Conservation (phyloP, 805 yeast genomes). For the Yamadazyma laniorum region DNA sequence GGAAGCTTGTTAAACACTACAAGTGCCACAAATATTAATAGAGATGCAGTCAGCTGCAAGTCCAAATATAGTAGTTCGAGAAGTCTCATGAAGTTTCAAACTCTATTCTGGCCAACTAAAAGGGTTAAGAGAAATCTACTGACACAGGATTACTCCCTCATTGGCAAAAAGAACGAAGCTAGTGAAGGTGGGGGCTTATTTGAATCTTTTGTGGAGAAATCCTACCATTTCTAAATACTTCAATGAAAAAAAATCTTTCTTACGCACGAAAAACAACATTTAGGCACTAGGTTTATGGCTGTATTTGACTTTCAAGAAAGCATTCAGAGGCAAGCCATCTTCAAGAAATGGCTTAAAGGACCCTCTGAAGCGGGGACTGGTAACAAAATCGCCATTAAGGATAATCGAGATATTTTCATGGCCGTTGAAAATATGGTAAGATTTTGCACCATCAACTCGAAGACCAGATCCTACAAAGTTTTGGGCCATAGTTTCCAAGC, state of each 20-base stretch:
- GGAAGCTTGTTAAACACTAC: constrained; percentile 5
- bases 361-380: constrained; percentile 1
- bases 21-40: not conserved
- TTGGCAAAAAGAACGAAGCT: no score
- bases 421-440: constrained; percentile 33
- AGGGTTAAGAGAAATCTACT: no score
- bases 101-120: no score
- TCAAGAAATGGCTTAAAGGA: constrained; percentile 6
- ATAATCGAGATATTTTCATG: constrained; percentile 26
- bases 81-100: no score
- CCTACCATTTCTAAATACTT: not conserved
- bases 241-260: no score
- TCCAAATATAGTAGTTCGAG: no score
- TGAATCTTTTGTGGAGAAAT: not conserved
- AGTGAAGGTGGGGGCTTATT: no score
- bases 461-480: constrained; percentile 20
- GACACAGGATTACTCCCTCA: no score
- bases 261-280: not conserved
- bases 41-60: not conserved
- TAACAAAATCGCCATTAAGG: constrained; percentile 11
- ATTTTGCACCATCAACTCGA: constrained; percentile 24
- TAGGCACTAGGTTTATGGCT: not conserved
- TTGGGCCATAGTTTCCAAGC: constrained; percentile 1
- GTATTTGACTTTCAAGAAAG: constrained; percentile 4
- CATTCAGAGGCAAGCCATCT: constrained; percentile 11